These are phyloP conservation scores for Monosporascus sp. DNA, from an alignment of 2,329 filamentous ascomycete genomes.

Conservation along the genomic window DNA sequence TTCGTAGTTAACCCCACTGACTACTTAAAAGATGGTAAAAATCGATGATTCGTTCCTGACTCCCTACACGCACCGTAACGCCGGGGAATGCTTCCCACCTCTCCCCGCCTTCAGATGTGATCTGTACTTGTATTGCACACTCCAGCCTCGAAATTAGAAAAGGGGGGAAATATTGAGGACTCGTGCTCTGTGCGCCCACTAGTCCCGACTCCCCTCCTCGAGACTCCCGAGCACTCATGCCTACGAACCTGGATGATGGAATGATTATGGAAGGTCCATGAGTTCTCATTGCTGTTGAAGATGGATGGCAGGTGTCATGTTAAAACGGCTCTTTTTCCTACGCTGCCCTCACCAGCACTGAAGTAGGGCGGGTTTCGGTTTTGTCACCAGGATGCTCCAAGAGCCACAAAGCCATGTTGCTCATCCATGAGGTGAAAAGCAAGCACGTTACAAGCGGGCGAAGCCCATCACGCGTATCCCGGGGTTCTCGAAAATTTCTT, in stretches of 20 bases:
- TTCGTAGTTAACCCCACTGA: no score
- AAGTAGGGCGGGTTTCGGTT: not conserved
- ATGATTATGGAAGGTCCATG: not conserved
- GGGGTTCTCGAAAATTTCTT: no score
- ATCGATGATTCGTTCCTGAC: no score
- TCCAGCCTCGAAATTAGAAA: not conserved
- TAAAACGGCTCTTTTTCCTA: not conserved
- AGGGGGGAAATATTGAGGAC: not conserved
- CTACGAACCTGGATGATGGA: not conserved
- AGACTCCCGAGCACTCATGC: not conserved
- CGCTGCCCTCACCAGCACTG: not conserved
- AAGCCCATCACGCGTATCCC: no score
- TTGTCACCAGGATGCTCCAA: not conserved
- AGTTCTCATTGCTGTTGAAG: not conserved
- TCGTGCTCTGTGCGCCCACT: not conserved
- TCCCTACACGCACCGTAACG: not conserved
- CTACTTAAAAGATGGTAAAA: no score
- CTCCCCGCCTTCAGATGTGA: not conserved
- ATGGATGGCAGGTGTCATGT: not conserved
- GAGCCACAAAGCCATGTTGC: no score
- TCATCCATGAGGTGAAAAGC: no score
- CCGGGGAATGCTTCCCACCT: not conserved
- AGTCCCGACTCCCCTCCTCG: not conserved
- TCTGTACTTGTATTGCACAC: not conserved
- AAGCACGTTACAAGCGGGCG: no score